A percentile compares a stretch with the other conserved stretches of the same genome.
phyloP scores from a whole-genome alignment of 106 monocot species.

The Ottelia alismoides region DNA sequence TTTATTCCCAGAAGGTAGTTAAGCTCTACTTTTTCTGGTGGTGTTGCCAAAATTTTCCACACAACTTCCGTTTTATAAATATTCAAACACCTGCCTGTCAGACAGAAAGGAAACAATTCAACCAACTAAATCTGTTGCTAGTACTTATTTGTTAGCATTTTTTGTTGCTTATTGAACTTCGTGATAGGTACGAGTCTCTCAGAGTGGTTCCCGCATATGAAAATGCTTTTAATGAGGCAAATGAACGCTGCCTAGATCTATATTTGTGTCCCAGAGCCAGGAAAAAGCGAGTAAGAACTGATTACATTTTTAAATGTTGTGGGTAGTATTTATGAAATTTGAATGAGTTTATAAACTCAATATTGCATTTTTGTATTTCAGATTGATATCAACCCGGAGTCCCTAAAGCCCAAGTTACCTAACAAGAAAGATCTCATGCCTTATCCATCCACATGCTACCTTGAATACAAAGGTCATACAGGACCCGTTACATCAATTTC shows the following conservation, averaged over 20 bases:
- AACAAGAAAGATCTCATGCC: constrained; percentile 88
- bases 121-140: too few species aligned
- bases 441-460: constrained; percentile 81
- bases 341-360: neutral
- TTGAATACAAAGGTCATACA: constrained; percentile 86
- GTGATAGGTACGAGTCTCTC: constrained; percentile 60
- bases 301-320: neutral
- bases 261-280: constrained; percentile 87
- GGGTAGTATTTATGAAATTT: constrained; percentile 1
- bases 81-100: too few species aligned
- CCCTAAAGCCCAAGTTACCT: constrained; percentile 89
- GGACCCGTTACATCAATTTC: constrained; percentile 78
- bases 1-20: constrained; percentile 92
- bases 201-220: constrained; percentile 93
- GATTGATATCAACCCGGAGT: constrained; percentile 97
- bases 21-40: neutral
- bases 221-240: constrained; percentile 65
- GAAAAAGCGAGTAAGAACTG: constrained; percentile 90
- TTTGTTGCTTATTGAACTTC: neutral
- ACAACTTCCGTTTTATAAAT: too few species aligned
- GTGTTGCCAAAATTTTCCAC: too few species aligned
- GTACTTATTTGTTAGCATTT: constrained; percentile 2
- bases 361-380: constrained; percentile 12
- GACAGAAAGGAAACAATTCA: too few species aligned
- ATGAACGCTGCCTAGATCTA: constrained; percentile 84